phyloP scores from a whole-genome alignment of 331 rosid genomes.

The Malus hybrid region DNA sequence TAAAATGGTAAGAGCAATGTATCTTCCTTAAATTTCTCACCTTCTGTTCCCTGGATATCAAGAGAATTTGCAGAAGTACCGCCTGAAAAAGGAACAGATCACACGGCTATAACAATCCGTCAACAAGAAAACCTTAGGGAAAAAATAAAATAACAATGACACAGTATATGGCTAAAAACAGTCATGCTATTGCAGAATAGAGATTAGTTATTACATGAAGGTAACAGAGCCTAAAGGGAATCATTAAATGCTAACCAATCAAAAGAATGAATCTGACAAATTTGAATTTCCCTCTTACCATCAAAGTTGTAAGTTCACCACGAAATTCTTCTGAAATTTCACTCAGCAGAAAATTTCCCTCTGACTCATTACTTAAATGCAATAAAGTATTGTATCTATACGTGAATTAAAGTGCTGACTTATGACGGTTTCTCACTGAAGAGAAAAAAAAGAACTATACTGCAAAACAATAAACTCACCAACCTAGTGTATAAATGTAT shows the following conservation, averaged over 20 bases:
- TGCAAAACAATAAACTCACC: background rate
- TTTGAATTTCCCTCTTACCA: background rate
- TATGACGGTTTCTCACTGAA: background rate
- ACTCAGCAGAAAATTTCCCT: background rate
- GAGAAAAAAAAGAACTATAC: background rate
- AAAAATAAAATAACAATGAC: background rate
- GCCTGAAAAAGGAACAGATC: constrained; percentile 30
- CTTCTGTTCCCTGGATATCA: constrained; percentile 19
- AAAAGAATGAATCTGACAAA: background rate
- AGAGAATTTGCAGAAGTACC: constrained; percentile 15
- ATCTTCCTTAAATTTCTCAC: constrained; percentile 21
- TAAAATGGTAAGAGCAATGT: constrained; percentile 34
- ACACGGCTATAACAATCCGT: constrained; percentile 1
- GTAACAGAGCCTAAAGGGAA: background rate
- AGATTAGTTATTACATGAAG: background rate
- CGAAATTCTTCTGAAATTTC: background rate
- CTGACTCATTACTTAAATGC: background rate
- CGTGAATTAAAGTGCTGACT: background rate
- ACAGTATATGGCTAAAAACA: background rate
- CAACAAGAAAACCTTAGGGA: background rate
- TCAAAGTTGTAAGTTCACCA: too few relatives aligned
- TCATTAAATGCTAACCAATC: background rate
- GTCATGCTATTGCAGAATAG: background rate
- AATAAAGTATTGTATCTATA: background rate
- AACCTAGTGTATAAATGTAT: background rate